Conservation (phyloP, 805 yeast species). For the Sugiyamaella boreocaroliniensis region DNA sequence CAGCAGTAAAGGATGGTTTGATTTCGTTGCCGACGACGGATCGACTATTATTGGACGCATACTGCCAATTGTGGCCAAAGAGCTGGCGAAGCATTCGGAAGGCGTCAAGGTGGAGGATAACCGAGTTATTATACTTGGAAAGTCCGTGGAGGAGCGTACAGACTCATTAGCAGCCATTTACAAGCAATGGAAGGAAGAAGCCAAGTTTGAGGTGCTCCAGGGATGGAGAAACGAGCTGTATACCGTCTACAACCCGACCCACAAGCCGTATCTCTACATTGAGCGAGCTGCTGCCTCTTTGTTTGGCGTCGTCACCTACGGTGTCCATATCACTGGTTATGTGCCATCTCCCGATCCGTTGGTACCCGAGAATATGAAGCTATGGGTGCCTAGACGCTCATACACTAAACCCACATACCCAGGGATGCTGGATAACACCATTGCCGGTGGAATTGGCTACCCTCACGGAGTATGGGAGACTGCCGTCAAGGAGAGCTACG, state of each 20-base stretch:
- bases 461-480: slow-evolving; percentile 75
- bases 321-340: slow-evolving; percentile 82
- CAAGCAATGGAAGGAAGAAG: slow-evolving; percentile 19
- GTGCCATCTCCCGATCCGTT: slow-evolving; percentile 41
- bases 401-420: slow-evolving; percentile 80
- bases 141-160: slow-evolving; percentile 39
- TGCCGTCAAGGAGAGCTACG: slow-evolving; percentile 74
- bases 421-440: slow-evolving; percentile 82
- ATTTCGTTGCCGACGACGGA: slow-evolving; percentile 24
- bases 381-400: slow-evolving; percentile 84
- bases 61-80: slow-evolving; percentile 21
- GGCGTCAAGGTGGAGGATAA: slow-evolving; percentile 25
- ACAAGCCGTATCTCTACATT: slow-evolving; percentile 53
- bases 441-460: slow-evolving; percentile 90
- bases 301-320: slow-evolving; percentile 83
- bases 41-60: slow-evolving; percentile 22
- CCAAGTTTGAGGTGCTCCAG: slow-evolving; percentile 23
- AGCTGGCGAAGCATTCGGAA: slow-evolving; percentile 12
- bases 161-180: slow-evolving; percentile 27
- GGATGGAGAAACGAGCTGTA: slow-evolving; percentile 85
- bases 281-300: slow-evolving; percentile 80
- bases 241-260: slow-evolving; percentile 53
- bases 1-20: slow-evolving; percentile 11
- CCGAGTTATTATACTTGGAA: slow-evolving; percentile 28
- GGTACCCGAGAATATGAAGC: slow-evolving; percentile 34